A percentile compares a stretch with the other conserved stretches of the same genome.
These are phyloP conservation scores for Penicillium frequentans DNA, from an alignment of 2,329 filamentous ascomycete species.

Conservation along the genomic window DNA sequence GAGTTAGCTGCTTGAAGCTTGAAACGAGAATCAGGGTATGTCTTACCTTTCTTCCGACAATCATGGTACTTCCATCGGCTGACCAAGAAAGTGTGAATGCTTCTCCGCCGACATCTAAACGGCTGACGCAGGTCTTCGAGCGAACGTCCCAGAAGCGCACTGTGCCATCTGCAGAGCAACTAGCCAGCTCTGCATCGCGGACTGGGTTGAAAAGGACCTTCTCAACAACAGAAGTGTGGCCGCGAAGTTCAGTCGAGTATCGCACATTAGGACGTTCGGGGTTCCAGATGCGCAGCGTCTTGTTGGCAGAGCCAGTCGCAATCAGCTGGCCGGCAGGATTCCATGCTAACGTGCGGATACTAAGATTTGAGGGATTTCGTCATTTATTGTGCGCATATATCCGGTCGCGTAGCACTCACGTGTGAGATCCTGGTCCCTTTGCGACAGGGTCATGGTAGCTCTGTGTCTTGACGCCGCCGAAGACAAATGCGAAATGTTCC, in stretches of 20 bases:
- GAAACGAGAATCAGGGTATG: not conserved
- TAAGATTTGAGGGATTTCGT: conserved; percentile 32
- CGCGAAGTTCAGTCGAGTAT: conserved; percentile 51
- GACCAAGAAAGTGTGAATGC: conserved; percentile 52
- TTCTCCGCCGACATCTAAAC: conserved; percentile 50
- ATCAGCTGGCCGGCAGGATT: conserved; percentile 81
- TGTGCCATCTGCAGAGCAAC: conserved; percentile 51
- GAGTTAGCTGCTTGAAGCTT: not conserved
- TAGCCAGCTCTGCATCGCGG: conserved; percentile 51
- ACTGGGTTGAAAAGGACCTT: conserved; percentile 52
- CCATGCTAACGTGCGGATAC: conserved; percentile 81
- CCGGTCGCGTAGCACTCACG: conserved; percentile 45
- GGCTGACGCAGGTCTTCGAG: conserved; percentile 48
- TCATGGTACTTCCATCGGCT: conserved; percentile 46
- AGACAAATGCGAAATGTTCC: conserved; percentile 66
- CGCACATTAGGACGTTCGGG: conserved; percentile 48
- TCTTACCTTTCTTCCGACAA: conserved; percentile 49
- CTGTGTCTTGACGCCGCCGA: conserved; percentile 68
- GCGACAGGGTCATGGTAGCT: conserved; percentile 65
- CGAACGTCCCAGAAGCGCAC: conserved; percentile 54
- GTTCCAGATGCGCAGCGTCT: conserved; percentile 91
- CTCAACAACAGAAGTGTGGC: conserved; percentile 49
- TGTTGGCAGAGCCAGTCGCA: conserved; percentile 85
- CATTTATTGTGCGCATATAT: not conserved
- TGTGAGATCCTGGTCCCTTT: conserved; percentile 56